These are phyloP conservation scores for Baorangia bicolor DNA, from an alignment of 768 basidiomycete species.

Conservation along the genomic window DNA sequence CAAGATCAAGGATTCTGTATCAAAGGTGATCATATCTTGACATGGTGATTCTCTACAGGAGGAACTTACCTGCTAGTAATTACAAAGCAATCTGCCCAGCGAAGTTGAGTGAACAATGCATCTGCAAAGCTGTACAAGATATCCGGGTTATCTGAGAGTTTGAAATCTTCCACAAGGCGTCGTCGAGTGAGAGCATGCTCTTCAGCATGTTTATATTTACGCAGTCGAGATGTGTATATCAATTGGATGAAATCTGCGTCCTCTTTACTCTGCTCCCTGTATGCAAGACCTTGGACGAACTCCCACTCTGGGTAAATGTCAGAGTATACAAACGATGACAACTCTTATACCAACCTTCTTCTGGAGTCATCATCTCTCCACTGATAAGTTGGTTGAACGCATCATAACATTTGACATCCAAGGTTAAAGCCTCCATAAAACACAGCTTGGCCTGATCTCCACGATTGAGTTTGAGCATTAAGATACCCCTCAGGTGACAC, in stretches of 20 bases:
- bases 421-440: conserved; percentile 91
- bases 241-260: conserved; percentile 91
- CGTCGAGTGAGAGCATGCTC: conserved; percentile 82
- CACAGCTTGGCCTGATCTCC: conserved; percentile 89
- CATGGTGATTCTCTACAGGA: neutral
- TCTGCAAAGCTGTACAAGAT: conserved; percentile 90
- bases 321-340: conserved; percentile 1
- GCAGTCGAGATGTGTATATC: conserved; percentile 88
- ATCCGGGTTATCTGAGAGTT: conserved; percentile 88
- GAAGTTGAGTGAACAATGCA: conserved; percentile 80
- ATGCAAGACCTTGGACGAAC: conserved; percentile 83
- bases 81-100: conserved; percentile 92
- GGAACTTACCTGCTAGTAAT: conserved; percentile 71
- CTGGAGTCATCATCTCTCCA: conserved; percentile 93
- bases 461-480: conserved; percentile 93
- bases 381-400: conserved; percentile 87
- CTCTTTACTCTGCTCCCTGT: conserved; percentile 77
- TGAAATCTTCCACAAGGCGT: conserved; percentile 79
- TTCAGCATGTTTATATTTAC: conserved; percentile 82
- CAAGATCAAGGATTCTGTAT: conserved; percentile 76
- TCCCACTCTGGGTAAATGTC: conserved; percentile 79
- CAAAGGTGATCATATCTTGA: neutral
- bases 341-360: conserved; percentile 72
- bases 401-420: conserved; percentile 98
- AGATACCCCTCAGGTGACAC: conserved; percentile 88